Evolutionary conservation across 768 basidiomycete genomes (phyloP), one percentile per base, ranked within the genome.

Genomic region (Boletus barrowsii): DNA sequence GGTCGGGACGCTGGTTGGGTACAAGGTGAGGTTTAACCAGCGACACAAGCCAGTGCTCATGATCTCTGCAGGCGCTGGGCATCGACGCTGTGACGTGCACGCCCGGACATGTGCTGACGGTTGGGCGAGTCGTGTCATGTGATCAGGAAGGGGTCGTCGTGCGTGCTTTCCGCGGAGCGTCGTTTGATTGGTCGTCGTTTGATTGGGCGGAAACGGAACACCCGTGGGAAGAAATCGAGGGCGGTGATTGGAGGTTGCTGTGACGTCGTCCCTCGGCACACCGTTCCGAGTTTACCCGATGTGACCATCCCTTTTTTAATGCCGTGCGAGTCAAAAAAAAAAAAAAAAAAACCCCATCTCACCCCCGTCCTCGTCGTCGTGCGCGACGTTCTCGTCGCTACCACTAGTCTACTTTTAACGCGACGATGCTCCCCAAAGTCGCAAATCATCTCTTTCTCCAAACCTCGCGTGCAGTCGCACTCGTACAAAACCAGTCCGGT

Each of bases 381-480:
- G 11, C 10, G 14, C 36, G 44, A n/a, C 54, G 51, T 46, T 46
- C 39, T 30, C 47, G 11, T 35, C 33, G 33, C 13, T 48, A 47
- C 8, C 51, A 53, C 11, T 37, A 49, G 10, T 36, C 39, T 45
- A 9, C 29, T 29, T 24, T 2, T 29, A 29, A 57, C 60, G 47
- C 33, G 33, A 63, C 61, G 20, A 93, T 93, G 90, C 75, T 93
- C 65, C 90, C 90, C 47, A 90, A 90, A 72, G 85, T 88, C 73
- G 85, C 88, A 30, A 86, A 84, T n/a, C 83, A 86, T 47, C 76
- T 93, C 49, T 73, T 93, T 33, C 82, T 90, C 56, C 84, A 85
- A 59, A 88, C 87, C 0, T 79, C 85, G 14, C 85, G 90, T 64
- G 88, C 86, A 15, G 90, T 84, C 44, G 83, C 86, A 0, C 82